Evolutionary conservation across 345 rosid species (phyloP).

Genomic region (Euphorbia lathyris): DNA sequence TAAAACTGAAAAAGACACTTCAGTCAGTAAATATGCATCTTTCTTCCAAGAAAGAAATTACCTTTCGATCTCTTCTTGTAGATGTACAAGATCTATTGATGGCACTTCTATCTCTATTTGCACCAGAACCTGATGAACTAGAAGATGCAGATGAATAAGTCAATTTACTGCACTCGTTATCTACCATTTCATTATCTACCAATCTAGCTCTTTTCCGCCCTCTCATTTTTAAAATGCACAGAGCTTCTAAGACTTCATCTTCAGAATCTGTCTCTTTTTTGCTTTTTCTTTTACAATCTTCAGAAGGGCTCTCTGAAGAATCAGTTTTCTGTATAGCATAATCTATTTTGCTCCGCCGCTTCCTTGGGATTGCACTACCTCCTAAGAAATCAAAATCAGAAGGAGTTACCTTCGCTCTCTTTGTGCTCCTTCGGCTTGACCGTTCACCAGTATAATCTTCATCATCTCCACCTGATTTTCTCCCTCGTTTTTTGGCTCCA

Average conservation of each 20-base stretch:
- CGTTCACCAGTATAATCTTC: not conserved
- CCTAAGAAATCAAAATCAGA: conserved; percentile 7
- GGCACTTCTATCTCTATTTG: conserved; percentile 24
- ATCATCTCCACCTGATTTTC: too few relatives aligned
- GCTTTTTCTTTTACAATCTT: conserved; percentile 21
- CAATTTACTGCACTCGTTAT: conserved; percentile 13
- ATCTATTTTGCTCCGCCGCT: conserved; percentile 13
- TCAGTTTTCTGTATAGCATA: conserved; percentile 9
- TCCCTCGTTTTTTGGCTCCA: too few relatives aligned
- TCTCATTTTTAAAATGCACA: too few relatives aligned
- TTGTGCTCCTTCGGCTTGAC: not conserved
- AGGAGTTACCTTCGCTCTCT: not conserved
- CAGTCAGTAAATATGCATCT: not conserved
- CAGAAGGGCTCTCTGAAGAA: conserved; percentile 22
- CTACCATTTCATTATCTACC: conserved; percentile 2
- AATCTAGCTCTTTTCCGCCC: conserved; percentile 15
- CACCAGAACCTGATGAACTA: conserved; percentile 19
- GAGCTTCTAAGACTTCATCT: too few relatives aligned
- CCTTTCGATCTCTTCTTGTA: too few relatives aligned
- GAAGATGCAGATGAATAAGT: conserved; percentile 24
- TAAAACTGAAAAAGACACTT: not conserved
- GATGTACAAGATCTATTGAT: too few relatives aligned
- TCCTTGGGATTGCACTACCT: conserved; percentile 22
- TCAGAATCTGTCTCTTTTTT: not conserved
- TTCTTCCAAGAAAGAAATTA: too few relatives aligned